These are phyloP conservation scores for Solanum boliviense DNA, from an alignment of 257 asterid species.

Conservation along the genomic window DNA sequence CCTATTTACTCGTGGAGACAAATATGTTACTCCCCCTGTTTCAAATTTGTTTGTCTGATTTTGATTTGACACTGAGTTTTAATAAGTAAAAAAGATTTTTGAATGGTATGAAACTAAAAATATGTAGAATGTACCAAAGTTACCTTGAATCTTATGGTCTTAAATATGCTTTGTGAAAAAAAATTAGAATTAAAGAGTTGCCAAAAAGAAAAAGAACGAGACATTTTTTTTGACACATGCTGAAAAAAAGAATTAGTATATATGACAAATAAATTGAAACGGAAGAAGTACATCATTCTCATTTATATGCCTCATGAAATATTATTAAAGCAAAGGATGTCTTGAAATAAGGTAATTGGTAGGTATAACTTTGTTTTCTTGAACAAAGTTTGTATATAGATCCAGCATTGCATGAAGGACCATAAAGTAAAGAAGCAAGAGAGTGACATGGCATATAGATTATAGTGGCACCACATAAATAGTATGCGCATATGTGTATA, in stretches of 20 bases:
- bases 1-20: neutral
- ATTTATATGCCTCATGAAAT: neutral
- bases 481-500: neutral
- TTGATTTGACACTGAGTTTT: fast-evolving
- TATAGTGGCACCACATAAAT: neutral
- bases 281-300: neutral
- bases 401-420: neutral
- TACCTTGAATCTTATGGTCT: neutral
- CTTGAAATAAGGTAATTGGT: neutral
- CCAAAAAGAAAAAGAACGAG: neutral
- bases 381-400: neutral
- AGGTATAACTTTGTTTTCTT: neutral
- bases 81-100: neutral
- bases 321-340: neutral
- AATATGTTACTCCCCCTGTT: neutral
- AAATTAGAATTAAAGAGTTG: too few relatives aligned
- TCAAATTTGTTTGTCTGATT: neutral
- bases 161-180: neutral
- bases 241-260: neutral
- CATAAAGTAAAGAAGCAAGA: neutral
- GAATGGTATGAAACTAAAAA: neutral
- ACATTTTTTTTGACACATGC: neutral
- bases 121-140: neutral
- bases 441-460: neutral
- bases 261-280: neutral